phyloP scores from a whole-genome alignment of 1,284 basidiomycete species.

The Lignosus rhinocerotis region DNA sequence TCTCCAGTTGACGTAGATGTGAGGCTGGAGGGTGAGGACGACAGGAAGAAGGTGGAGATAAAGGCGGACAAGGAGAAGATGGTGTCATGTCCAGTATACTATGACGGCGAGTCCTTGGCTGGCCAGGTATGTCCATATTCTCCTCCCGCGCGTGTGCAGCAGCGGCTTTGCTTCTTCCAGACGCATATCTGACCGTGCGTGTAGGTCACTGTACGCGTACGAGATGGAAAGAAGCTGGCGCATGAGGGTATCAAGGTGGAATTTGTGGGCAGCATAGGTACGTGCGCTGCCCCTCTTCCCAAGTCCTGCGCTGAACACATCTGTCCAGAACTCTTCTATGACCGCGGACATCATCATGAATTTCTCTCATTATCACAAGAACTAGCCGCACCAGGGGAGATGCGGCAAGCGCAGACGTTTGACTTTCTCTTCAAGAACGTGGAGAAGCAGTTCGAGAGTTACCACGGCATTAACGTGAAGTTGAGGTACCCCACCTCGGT shows the following conservation, averaged over 20 bases:
- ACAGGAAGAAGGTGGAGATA: constrained; percentile 76
- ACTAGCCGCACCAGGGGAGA: constrained; percentile 90
- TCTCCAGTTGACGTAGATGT: constrained; percentile 92
- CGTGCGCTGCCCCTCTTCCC: constrained; percentile 27
- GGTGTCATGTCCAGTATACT: constrained; percentile 89
- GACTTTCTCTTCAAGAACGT: constrained; percentile 99
- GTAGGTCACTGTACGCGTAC: constrained; percentile 84
- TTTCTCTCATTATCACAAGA: constrained; percentile 96
- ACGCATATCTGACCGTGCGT: background rate
- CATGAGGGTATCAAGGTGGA: constrained; percentile 99
- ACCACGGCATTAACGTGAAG: constrained; percentile 98
- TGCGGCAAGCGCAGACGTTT: constrained; percentile 92
- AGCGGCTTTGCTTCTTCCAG: background rate
- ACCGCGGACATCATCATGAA: constrained; percentile 97
- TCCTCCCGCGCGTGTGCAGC: background rate
- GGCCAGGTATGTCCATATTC: constrained; percentile 69
- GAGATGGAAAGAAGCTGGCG: constrained; percentile 93
- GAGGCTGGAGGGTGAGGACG: constrained; percentile 84
- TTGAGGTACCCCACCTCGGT: constrained; percentile 60
- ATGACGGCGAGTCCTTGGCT: constrained; percentile 88
- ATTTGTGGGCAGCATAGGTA: constrained; percentile 95
- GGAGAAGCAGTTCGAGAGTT: constrained; percentile 98
- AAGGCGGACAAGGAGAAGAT: constrained; percentile 81
- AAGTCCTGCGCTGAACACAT: background rate
- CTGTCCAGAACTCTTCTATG: constrained; percentile 87